phyloP scores from a whole-genome alignment of 768 basidiomycete genomes.

The Hericium rajendrae region DNA sequence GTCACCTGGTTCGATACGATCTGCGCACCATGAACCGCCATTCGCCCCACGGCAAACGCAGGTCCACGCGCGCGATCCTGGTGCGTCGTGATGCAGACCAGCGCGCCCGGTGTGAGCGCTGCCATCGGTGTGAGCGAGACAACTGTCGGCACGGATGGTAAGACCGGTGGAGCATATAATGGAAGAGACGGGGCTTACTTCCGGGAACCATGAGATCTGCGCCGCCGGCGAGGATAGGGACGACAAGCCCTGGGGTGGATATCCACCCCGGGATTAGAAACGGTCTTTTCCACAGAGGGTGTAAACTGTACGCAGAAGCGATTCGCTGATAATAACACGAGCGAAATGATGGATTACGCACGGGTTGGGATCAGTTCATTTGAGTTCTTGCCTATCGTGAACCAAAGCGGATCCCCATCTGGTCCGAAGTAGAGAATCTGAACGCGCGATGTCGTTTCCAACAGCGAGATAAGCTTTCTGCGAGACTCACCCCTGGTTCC shows the following conservation, averaged over 20 bases:
- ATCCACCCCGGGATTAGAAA: conserved; percentile 52
- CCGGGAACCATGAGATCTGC: conserved; percentile 87
- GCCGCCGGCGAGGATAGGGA: conserved; percentile 64
- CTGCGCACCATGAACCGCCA: conserved; percentile 38
- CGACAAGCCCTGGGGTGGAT: conserved; percentile 62
- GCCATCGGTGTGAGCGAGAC: conserved; percentile 19
- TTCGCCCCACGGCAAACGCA: conserved; percentile 68
- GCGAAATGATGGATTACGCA: conserved; percentile 12
- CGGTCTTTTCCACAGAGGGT: conserved; percentile 74
- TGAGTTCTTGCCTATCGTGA: conserved; percentile 56
- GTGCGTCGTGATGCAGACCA: conserved; percentile 57
- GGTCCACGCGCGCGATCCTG: conserved; percentile 28
- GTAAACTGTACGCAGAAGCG: conserved; percentile 36
- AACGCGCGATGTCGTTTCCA: background rate
- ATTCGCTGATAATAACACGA: background rate
- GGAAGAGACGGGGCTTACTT: conserved; percentile 36
- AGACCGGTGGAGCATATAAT: background rate
- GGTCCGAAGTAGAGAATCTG: conserved; percentile 57
- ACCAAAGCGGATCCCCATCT: conserved; percentile 72
- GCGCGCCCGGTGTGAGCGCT: conserved; percentile 33
- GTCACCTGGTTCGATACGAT: conserved; percentile 29
- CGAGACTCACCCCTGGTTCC: conserved; percentile 51
- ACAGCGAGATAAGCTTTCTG: background rate
- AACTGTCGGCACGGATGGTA: background rate
- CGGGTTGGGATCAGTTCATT: conserved; percentile 68